Evolutionary conservation across 116 monocot species (phyloP), one percentile per base, ranked within the genome.

Genomic region (Trichopus zeylanicus): DNA sequence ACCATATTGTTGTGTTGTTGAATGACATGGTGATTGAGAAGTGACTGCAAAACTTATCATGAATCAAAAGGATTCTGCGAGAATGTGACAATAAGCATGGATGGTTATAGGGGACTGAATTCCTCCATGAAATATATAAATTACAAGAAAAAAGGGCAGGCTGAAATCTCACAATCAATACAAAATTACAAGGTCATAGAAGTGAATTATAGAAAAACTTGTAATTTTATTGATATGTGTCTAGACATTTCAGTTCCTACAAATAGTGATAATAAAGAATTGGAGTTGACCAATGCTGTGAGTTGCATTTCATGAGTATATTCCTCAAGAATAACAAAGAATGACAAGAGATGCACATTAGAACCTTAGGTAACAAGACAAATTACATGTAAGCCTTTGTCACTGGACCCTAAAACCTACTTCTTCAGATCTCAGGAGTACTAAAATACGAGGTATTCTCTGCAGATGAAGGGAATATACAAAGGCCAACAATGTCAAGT

Each of bases 341-440:
- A 16, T 29, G 13, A 11, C 5, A 16, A n/a, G n/a, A n/a, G n/a
- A 18, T 4, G 29, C 5, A 19, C 19, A 56, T 31, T 18, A 31
- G 56, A n/a, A 7, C 56, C n/a, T 7, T 11, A 31, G 28, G 8
- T 20, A 18, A 7, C 30, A 56, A 56, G n/a, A 19, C 6, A 28
- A 12, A 1, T 56, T 16, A 42, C 13, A 42, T 5, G 18, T 4
- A 3, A 20, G 18, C 6, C 56, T 20, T 31, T 27, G 29, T 56
- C 49, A 87, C 49, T 79, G 81, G 31, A 82, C 73, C 48, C 70
- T 60, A 49, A 75, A 87, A 42, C 73, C 73, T 72, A 73, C 73
- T 56, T 73, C 76, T 56, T 60, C 72, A 55, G 69, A 66, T 34
- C 78, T 75, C 25, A 82, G 66, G 53, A 59, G 70, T 30, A 57